phyloP scores from a whole-genome alignment of 2,329 filamentous ascomycete species.

The Gaeumannomyces tritici region DNA sequence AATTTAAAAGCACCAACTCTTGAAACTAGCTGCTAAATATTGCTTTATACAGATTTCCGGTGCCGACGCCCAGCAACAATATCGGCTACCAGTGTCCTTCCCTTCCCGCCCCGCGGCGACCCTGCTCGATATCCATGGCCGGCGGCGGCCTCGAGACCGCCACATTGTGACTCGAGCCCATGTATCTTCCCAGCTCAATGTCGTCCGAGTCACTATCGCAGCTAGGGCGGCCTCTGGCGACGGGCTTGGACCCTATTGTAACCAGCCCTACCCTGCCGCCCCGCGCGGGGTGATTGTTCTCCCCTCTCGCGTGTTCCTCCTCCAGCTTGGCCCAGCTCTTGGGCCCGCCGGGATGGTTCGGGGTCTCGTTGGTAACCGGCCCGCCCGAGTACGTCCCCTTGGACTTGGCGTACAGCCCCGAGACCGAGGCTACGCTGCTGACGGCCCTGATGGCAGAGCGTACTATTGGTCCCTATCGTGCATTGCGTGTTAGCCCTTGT shows the following conservation, averaged over 20 bases:
- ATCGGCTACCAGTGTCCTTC: too few species aligned
- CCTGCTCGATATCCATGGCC: too few species aligned
- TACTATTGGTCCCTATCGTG: not conserved
- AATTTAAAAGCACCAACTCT: too few species aligned
- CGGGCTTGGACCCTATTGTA: not conserved
- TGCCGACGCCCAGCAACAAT: too few species aligned
- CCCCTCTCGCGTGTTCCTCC: not conserved
- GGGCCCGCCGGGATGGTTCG: not conserved
- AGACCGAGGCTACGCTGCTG: not conserved
- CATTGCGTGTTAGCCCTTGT: too few species aligned
- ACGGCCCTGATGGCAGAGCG: not conserved
- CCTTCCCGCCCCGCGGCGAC: too few species aligned
- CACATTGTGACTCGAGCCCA: too few species aligned
- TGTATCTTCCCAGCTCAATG: not conserved
- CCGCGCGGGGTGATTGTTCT: too few species aligned
- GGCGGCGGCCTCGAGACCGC: too few species aligned
- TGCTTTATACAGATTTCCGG: too few species aligned
- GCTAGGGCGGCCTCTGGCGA: not conserved
- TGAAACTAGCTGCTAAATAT: too few species aligned
- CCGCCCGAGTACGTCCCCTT: not conserved
- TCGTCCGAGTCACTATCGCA: conserved; percentile 1
- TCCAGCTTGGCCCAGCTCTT: not conserved
- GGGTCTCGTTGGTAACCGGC: not conserved
- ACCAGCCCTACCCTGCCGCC: not conserved
- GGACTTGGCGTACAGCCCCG: not conserved